Evolutionary conservation across 352 stramenopile species (phyloP).

Genomic region (Pythium aphanidermatum): DNA sequence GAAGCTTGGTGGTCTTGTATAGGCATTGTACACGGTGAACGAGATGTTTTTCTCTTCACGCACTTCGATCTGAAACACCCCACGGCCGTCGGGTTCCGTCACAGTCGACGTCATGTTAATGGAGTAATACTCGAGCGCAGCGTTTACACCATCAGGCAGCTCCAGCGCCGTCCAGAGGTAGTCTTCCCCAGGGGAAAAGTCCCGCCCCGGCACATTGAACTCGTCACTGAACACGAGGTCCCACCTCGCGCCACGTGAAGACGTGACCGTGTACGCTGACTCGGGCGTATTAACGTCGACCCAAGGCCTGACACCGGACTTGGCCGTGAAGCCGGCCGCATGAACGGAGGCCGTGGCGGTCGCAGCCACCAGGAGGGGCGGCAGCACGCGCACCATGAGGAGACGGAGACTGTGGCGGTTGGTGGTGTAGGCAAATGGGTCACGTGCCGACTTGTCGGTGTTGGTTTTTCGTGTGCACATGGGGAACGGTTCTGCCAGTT

Average conservation of each 20-base stretch:
- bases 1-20: slow-evolving; percentile 17
- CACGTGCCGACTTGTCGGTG: no score
- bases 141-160: slow-evolving; percentile 88
- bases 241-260: slow-evolving; percentile 27
- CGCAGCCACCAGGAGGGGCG: no score
- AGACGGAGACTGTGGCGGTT: no score
- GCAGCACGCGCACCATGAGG: no score
- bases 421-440: no score
- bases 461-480: no score
- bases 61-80: slow-evolving; percentile 35
- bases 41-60: slow-evolving; percentile 28
- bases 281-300: slow-evolving; percentile 24
- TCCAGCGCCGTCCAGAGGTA: slow-evolving; percentile 86
- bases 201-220: slow-evolving; percentile 71
- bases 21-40: slow-evolving; percentile 65
- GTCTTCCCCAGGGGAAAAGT: slow-evolving; percentile 82
- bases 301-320: slow-evolving; percentile 22
- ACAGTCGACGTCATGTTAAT: slow-evolving; percentile 47
- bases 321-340: slow-evolving; percentile 6
- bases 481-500: no score
- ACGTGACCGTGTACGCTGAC: slow-evolving; percentile 5
- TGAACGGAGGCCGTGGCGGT: background rate
- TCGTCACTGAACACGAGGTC: slow-evolving; percentile 85
- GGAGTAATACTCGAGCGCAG: slow-evolving; percentile 90
- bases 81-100: slow-evolving; percentile 21